Evolutionary conservation across 1,139 yeast species (phyloP).

Genomic region (Hyphopichia burtonii): DNA sequence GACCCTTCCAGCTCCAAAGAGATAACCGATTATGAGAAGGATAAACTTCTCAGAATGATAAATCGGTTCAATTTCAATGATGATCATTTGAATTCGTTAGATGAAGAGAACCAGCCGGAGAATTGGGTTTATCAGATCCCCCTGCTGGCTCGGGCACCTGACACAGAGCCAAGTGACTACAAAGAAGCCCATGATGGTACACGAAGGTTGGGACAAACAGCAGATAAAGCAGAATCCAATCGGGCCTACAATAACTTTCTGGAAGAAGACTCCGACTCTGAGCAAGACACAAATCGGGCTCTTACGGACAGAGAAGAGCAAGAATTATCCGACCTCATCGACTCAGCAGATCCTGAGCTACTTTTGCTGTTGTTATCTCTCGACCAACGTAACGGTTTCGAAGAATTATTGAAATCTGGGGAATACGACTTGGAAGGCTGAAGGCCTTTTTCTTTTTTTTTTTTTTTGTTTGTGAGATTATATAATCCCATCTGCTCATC

Average conservation of each 20-base stretch:
- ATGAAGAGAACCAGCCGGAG: too few species aligned
- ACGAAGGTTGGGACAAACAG: too few species aligned
- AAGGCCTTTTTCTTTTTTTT: not conserved
- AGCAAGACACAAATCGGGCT: conserved; percentile 6
- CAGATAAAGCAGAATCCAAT: too few species aligned
- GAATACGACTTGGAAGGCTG: not conserved
- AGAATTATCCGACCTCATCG: conserved; percentile 6
- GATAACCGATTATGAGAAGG: too few species aligned
- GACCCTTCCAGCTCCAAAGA: too few species aligned
- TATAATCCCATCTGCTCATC: conserved; percentile 10
- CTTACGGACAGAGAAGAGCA: conserved; percentile 7
- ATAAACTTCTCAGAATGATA: not conserved
- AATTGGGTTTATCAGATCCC: not conserved
- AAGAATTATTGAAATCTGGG: not conserved
- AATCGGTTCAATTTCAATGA: not conserved
- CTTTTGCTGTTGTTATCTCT: conserved; percentile 6
- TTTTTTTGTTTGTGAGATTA: conserved; percentile 3
- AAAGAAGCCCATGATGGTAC: too few species aligned
- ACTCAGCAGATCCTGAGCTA: conserved; percentile 4
- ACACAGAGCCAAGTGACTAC: too few species aligned
- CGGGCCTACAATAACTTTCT: too few species aligned
- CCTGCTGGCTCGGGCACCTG: too few species aligned
- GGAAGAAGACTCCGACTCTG: not conserved
- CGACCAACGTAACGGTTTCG: conserved; percentile 7
- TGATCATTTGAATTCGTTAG: not conserved